Percentiles rank a stretch among this genome's conserved stretches.
These are phyloP conservation scores for Fusarium falciforme DNA, from an alignment of 2,329 filamentous ascomycete species.

Conservation along the genomic window DNA sequence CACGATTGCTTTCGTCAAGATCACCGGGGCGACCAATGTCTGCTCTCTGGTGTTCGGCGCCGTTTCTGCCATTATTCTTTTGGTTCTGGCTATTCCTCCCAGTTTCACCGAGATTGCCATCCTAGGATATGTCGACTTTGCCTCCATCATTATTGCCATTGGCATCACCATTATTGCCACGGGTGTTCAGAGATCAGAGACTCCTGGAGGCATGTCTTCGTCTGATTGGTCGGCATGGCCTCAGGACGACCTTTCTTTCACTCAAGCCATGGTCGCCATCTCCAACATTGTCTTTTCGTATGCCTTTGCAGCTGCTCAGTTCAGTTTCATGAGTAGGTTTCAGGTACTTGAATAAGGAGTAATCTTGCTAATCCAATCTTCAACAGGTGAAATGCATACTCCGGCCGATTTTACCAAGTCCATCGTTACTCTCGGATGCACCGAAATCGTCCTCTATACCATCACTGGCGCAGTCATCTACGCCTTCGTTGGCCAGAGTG, in stretches of 20 bases:
- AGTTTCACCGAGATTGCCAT: constrained; percentile 4
- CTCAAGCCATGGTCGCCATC: neutral
- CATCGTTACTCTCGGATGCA: neutral
- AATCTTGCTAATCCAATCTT: neutral
- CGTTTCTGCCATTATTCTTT: neutral
- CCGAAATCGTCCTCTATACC: neutral
- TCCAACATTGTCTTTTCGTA: constrained; percentile 3
- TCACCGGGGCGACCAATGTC: neutral
- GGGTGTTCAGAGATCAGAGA: neutral
- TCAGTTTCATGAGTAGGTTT: neutral
- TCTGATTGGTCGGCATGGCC: neutral
- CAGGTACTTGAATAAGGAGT: too few species aligned
- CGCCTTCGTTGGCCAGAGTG: neutral
- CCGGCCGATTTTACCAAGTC: neutral
- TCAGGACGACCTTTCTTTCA: neutral
- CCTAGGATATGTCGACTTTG: constrained; percentile 2
- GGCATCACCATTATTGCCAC: constrained; percentile 2
- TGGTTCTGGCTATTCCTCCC: neutral
- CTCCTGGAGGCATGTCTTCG: neutral
- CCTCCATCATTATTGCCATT: neutral
- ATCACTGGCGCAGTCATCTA: neutral
- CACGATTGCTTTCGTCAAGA: neutral
- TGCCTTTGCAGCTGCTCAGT: neutral
- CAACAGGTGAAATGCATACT: neutral
- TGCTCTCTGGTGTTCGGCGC: neutral